phyloP scores from a whole-genome alignment of 2,329 filamentous ascomycete genomes.

The Paecilomyces variotii region DNA sequence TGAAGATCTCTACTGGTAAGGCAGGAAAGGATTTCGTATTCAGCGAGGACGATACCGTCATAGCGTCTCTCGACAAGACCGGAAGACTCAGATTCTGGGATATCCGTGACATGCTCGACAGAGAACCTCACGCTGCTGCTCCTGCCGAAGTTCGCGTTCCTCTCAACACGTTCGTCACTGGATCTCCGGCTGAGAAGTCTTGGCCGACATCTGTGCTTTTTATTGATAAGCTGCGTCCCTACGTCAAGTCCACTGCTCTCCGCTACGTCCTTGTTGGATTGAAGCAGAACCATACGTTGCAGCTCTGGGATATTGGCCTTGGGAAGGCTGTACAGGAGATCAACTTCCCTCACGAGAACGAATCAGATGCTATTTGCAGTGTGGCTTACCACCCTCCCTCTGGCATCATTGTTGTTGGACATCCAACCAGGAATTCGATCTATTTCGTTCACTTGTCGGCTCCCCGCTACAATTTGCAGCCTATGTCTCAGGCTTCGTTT shows the following conservation, averaged over 20 bases:
- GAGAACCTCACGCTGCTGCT: constrained; percentile 35
- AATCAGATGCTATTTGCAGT: constrained; percentile 96
- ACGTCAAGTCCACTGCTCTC: constrained; percentile 79
- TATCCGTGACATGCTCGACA: constrained; percentile 62
- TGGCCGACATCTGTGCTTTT: constrained; percentile 95
- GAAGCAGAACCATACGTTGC: constrained; percentile 97
- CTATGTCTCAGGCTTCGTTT: constrained; percentile 80
- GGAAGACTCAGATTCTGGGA: constrained; percentile 98
- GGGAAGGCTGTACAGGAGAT: constrained; percentile 95
- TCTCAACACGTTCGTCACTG: constrained; percentile 77
- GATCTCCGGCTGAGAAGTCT: constrained; percentile 81
- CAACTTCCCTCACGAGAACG: constrained; percentile 89
- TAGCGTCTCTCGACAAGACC: constrained; percentile 94
- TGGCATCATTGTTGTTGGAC: constrained; percentile 88
- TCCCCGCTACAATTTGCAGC: constrained; percentile 75
- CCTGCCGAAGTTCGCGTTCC: constrained; percentile 76
- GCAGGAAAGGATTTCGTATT: constrained; percentile 97
- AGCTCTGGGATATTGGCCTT: constrained; percentile 94
- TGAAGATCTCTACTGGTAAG: constrained; percentile 95
- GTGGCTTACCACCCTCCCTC: constrained; percentile 88
- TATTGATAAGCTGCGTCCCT: constrained; percentile 91
- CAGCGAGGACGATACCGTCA: constrained; percentile 89
- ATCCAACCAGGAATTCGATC: constrained; percentile 93
- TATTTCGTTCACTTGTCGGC: constrained; percentile 95
- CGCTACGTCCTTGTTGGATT: constrained; percentile 95